Evolutionary conservation across 805 yeast genomes (phyloP).

Genomic region (Teunomyces gatunensis): DNA sequence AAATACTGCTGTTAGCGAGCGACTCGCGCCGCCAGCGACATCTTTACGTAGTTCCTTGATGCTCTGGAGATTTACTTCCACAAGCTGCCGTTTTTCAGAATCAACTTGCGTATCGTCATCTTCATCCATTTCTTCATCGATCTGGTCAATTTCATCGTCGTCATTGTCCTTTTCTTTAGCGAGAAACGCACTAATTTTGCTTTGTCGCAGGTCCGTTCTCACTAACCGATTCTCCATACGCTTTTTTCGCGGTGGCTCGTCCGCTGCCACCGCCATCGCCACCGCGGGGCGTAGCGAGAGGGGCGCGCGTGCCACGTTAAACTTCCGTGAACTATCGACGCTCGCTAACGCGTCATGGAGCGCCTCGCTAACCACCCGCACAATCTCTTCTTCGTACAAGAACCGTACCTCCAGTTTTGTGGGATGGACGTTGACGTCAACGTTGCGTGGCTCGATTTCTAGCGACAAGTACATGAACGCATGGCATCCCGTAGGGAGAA

Average conservation of each 20-base stretch:
- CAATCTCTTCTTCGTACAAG: constrained; percentile 80
- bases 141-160: background rate
- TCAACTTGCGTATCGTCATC: background rate
- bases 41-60: constrained; percentile 53
- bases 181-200: constrained; percentile 24
- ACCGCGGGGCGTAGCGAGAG: background rate
- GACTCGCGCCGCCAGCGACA: constrained; percentile 45
- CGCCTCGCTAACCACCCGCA: constrained; percentile 51
- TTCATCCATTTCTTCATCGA: background rate
- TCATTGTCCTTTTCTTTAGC: background rate
- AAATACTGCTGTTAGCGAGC: constrained; percentile 64
- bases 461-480: constrained; percentile 78
- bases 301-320: constrained; percentile 15
- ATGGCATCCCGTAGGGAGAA: constrained; percentile 70
- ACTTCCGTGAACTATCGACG: constrained; percentile 67
- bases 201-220: constrained; percentile 67
- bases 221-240: constrained; percentile 66
- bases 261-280: constrained; percentile 2
- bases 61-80: constrained; percentile 53
- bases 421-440: constrained; percentile 95
- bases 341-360: constrained; percentile 51
- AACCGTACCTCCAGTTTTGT: constrained; percentile 91
- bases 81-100: constrained; percentile 13
- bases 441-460: constrained; percentile 60
- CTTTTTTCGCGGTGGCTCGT: constrained; percentile 22